Evolutionary conservation across 345 rosid species (phyloP), one percentile per base, ranked within the genome.

Genomic region (Chamaenerion angustifolium): DNA sequence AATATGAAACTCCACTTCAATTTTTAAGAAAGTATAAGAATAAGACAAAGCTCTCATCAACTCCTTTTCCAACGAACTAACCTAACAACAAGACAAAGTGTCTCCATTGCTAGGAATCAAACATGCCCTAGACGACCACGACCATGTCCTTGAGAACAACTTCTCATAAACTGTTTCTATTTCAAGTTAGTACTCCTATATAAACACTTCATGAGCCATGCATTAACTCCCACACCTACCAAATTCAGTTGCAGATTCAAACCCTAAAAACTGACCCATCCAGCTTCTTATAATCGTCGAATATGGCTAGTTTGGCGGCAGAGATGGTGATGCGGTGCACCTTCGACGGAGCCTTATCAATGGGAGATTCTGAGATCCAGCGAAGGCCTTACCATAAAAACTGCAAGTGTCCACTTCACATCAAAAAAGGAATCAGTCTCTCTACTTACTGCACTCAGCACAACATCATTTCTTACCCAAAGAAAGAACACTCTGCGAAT

Each of bases 301-400:
- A 6, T 15, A 46, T 46, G 49, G 27, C 11, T 25, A 46, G 12
- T 13, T 10, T 13, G 4, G 49, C 27, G 16, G 27, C 49, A 3
- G 49, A 15, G 18, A 45, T 45, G 48, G 15, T 45, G 48, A 27
- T 57, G 13, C 60, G 16, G 35, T 11, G 52, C 17, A 27, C 17
- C 12, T 48, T 57, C 9, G 46, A 57, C 40, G 53, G 46, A 19
- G 48, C 19, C 45, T 11, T 48, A 18, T 57, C 53, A 15, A 17
- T 48, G 25, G 42, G 17, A n/a, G 40, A 48, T 40, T 37, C 5
- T 2, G 53, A 49, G 45, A 48, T 48, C 14, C 46, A 56, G 12
- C 46, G 40, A 13, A 58, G 56, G 62, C 56, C 62, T 8, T 58
- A 58, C 55, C 62, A 49, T n/a, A 16, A 48, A 11, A 18, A 58